Conservation (phyloP, 306 rosid species). For the Trifolium dubium region DNA sequence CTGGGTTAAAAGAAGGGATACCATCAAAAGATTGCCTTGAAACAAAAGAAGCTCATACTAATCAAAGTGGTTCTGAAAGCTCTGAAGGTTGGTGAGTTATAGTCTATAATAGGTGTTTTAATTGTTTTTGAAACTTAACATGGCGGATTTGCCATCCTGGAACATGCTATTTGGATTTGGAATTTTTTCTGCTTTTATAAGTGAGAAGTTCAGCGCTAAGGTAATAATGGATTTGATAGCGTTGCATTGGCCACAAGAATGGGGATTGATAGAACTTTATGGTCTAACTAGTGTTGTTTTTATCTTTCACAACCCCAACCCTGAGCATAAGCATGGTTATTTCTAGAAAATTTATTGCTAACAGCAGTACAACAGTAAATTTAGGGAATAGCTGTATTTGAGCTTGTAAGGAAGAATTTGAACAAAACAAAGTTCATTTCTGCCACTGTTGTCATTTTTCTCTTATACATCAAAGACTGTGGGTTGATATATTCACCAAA, state of each 20-base stretch:
- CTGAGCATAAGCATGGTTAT: slow-evolving; percentile 7
- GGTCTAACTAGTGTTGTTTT: neutral
- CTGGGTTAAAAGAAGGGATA: slow-evolving; percentile 41
- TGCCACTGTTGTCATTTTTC: slow-evolving; percentile 23
- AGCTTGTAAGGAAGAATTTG: slow-evolving; percentile 5
- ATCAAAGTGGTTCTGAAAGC: slow-evolving; percentile 41
- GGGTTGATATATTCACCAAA: slow-evolving; percentile 22
- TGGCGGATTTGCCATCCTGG: slow-evolving; percentile 9
- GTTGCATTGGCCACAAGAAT: neutral
- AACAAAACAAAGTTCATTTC: slow-evolving; percentile 8
- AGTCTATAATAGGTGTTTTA: slow-evolving; percentile 13
- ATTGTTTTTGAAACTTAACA: slow-evolving; percentile 22
- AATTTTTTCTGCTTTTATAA: slow-evolving; percentile 2
- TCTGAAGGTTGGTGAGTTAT: slow-evolving; percentile 56
- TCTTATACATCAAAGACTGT: neutral
- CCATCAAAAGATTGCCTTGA: slow-evolving; percentile 30
- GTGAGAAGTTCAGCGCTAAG: slow-evolving; percentile 5
- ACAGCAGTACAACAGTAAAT: neutral
- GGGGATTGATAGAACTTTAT: slow-evolving; percentile 12
- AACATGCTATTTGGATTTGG: slow-evolving; percentile 10
- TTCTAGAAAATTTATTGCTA: neutral
- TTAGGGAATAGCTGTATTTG: neutral
- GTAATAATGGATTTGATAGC: slow-evolving; percentile 6
- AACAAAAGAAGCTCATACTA: slow-evolving; percentile 41
- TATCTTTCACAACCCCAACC: slow-evolving; percentile 6